Evolutionary conservation across 192 early-diverging fungal genomes (phyloP), one percentile per base, ranked within the genome.

Genomic region (Jimgerdemannia lactiflua): DNA sequence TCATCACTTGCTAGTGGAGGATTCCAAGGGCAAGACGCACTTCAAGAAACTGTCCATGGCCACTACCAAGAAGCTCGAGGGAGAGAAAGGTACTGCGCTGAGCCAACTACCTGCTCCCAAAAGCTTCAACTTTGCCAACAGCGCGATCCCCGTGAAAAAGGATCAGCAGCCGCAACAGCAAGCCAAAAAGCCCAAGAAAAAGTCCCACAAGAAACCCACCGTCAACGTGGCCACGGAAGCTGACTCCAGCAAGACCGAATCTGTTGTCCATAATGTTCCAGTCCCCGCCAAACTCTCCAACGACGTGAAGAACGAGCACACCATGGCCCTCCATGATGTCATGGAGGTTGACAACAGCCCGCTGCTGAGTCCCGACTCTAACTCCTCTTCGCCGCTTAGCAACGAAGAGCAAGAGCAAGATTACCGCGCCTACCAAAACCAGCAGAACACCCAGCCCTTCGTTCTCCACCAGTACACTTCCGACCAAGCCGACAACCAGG

Each of bases 1-100:
- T 75, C 92, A 95, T 68, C 86, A 92, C 69, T 77, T 87, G 40
- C 74, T 84, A 43, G 83, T 89, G 59, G 88, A 91, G 63, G 87
- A 84, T 42, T 71, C n/a, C 40, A 83, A 79, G 59, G 67, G 70
- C 75, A 82, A 69, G 72, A 81, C 44, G 66, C 83, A 71, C 74
- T 83, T 80, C 77, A 86, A 84, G 71, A 91, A 88, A 72, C 85
- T 91, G 42, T 88, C 75, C 39, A 65, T 59, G 42, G 74, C 64
- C 49, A 77, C 79, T 8, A 77, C 76, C 71, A 69, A 73, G 40
- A 75, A 74, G 72, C 74, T 74, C 6, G 78, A 74, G 43, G 65
- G 49, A 40, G 69, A 76, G 41, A 71, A 75, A 43, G 44, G 66
- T 59, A 65, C 64, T 39, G 70, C 70, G 41, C 54, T 74, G 42